Base-by-base conservation (phyloP, 2,329 filamentous ascomycete genomes). In the Cryphonectria parasitica region DNA sequence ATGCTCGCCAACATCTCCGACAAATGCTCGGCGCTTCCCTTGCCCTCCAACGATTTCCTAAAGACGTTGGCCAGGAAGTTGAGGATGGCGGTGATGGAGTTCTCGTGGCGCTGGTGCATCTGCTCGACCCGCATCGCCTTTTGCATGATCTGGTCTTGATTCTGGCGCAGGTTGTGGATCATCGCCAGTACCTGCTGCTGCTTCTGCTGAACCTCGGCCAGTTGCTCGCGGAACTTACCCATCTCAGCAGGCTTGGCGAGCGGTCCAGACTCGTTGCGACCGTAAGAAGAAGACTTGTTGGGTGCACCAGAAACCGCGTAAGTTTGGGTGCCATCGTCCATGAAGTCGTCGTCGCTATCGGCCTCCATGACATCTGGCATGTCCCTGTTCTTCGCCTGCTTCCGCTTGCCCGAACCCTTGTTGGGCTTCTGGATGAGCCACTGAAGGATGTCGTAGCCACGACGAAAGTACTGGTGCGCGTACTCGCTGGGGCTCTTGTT, bases 401-500 rank as follows among this genome's bases (percentile, higher is more conserved):
- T 89, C 82, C 84, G 87, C 77, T 89, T 86, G 10, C 82, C 82
- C 56, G 84, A 81, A 17, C 91, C 89, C 73, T 91, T 92, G 80
- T 95, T 97, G 0, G 95, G 95, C 79, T 98, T 98, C 79, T 97
- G 95, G 74, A 98, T 98, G 69, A 98, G 85, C 95, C 95, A 98
- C 5, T 98, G 84, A 64, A 99, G 84, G 79, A 98, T 97, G 4
- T 95, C 95, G 75, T 97, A 91, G 5, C 95, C 95, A 62, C 94
- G 92, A 76, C 94, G 93, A 82, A 99, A 99, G 82, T 95, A 99
- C 13, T 94, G 94, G 79, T 99, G 98, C 75, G 93, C 95, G 80
- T 99, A 99, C 85, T 98, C 96, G 86, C 95, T 98, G 0, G 96
- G 96, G 71, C 94, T 97, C 83, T 99, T 99, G 79, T 95, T 95